Conservation (phyloP, 768 basidiomycete species). For the Amanita rubescens region DNA sequence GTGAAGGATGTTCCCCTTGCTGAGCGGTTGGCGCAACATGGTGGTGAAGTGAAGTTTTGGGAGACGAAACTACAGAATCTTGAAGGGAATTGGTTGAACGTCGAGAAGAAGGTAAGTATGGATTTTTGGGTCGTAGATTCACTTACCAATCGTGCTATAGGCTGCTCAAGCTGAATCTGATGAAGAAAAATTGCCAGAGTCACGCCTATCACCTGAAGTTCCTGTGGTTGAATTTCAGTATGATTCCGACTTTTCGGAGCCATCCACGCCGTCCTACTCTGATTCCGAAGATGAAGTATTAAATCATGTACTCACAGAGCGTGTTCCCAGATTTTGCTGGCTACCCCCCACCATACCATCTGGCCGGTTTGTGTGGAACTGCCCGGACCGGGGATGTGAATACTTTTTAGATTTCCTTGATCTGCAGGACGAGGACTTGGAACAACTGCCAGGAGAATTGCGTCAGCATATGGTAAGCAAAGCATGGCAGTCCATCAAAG, state of each 20-base stretch:
- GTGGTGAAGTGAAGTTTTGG: neutral
- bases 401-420: constrained; percentile 41
- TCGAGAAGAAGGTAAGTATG: neutral
- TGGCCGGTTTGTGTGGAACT: constrained; percentile 45
- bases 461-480: constrained; percentile 20
- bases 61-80: neutral
- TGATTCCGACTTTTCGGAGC: constrained; percentile 53
- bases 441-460: constrained; percentile 15
- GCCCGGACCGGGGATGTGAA: constrained; percentile 42
- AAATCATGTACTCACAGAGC: constrained; percentile 15
- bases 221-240: constrained; percentile 25
- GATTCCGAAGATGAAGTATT: constrained; percentile 26
- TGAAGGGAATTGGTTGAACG: neutral
- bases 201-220: neutral
- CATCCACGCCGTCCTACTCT: constrained; percentile 36
- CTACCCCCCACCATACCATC: constrained; percentile 31
- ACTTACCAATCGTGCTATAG: neutral
- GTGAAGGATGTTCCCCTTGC: constrained; percentile 7
- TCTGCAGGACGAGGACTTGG: constrained; percentile 26
- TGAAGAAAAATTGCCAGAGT: neutral
- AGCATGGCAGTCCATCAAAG: constrained; percentile 28
- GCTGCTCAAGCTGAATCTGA: neutral
- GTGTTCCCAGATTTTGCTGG: constrained; percentile 30
- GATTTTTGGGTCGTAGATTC: neutral
- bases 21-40: neutral